Base-by-base conservation (phyloP, 208 protist species). In the Acanthamoeba royreba region DNA sequence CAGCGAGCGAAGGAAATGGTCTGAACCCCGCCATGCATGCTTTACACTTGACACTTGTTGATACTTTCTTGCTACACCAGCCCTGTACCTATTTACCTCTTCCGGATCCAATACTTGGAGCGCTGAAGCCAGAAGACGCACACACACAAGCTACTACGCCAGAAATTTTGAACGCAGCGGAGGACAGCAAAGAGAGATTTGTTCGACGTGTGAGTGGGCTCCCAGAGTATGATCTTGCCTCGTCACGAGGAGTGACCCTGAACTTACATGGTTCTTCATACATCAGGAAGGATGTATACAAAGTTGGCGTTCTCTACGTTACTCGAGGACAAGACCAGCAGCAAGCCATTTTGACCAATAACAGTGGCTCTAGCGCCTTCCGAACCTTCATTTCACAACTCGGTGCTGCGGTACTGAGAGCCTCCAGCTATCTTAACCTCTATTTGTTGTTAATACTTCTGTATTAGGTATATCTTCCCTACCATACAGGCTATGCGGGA, bases 301-400 rank as follows among this genome's bases (percentile, higher is more conserved):
- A 87, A 46, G 49, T 87, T 38, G 79, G 79, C 42, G 43, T 87
- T 38, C n/a, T 87, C 11, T 87, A 87, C 35, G 79, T 87, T 15
- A 38, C 43, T 9, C 43, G 28, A 7, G 79, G 79, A 17, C 79
- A 87, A 46, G 43, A 87, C 43, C n/a, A 87, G 22, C 79, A 87
- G 17, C 33, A 8, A 11, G 49, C 35, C 42, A 87, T 87, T 25
- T 22, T 87, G 9, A 46, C 43, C 43, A 87, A 87, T 38, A 61
- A 38, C 43, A 35, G 28, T 2, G 9, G 47, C 49, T 87, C 79
- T 11, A 28, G 33, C 13, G 79, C 43, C 1, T 87, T 63, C 79
- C 35, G 31, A 15, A 87, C 13, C 49, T 87, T 87, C 49, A 61
- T 61, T n/a, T 15, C 49, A n/a, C 49, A 35, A 19, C 4, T 87